Evolutionary conservation across 345 rosid genomes (phyloP), one percentile per base, ranked within the genome.

Genomic region (Citrus glauca): DNA sequence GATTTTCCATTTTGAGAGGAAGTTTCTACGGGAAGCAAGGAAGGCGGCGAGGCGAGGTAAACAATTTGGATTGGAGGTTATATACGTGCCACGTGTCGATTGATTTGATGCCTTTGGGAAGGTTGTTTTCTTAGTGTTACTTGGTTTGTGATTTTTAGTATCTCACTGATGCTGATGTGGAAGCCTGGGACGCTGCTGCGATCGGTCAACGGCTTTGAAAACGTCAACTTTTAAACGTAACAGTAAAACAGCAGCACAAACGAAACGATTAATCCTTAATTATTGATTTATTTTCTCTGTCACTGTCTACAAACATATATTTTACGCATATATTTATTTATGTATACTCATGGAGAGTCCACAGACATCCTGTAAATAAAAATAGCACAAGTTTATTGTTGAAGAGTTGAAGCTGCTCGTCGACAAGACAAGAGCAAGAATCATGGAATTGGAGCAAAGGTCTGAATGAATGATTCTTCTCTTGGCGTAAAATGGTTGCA

Each of bases 371-470:
- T 48, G 55, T 16, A 4, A 48, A 16, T 48, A 14, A 48, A 48
- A 48, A 6, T 50, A 16, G 17, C 56, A 50, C 5, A 50, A 50
- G 20, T 17, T 42, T 11, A 42, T 42, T 67, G 48, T 67, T 4
- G 69, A 85, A 87, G 13, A 87, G 75, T 59, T n/a, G 19, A 59
- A 85, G 78, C 38, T 86, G 87, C 79, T 87, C 85, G 2, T 79
- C 78, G 35, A 87, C 69, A 6, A 87, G 87, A 72, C 83, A 86
- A 1, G 86, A 79, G 85, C 83, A 25, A 81, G 63, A 40, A 85
- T 83, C 72, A 75, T 62, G 24, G 86, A 77, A 81, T 81, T 64
- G 45, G 86, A 24, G 62, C 24, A 66, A 73, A 79, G 3, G 2
- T 82, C 84, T 14, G 82, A 79, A 38, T 6, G 55, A 25, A 33